Conservation (phyloP, 2,329 filamentous ascomycete genomes). For the Metarhizium sp. region DNA sequence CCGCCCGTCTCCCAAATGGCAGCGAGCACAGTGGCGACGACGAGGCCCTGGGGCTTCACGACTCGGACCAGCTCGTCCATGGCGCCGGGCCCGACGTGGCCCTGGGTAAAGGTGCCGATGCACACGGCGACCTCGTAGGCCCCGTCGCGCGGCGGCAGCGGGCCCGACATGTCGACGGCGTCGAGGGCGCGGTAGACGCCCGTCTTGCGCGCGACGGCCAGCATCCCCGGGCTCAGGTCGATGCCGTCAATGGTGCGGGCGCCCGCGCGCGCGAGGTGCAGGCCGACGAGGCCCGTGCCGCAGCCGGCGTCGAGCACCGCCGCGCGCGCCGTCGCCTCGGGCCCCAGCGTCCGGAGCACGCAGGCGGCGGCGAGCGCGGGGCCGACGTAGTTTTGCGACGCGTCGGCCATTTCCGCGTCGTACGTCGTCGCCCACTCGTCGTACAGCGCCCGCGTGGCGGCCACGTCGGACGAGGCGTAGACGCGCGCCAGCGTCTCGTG, state of each 20-base stretch:
- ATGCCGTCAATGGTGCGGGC: slow-evolving; percentile 40
- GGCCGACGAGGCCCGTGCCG: slow-evolving; percentile 43
- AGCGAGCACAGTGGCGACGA: slow-evolving; percentile 41
- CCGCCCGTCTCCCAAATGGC: slow-evolving; percentile 39
- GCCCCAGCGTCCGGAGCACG: slow-evolving; percentile 20
- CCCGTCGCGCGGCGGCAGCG: slow-evolving; percentile 27
- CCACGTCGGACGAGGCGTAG: slow-evolving; percentile 15
- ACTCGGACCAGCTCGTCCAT: slow-evolving; percentile 41
- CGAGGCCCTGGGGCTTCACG: slow-evolving; percentile 33
- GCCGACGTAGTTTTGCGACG: slow-evolving; percentile 31
- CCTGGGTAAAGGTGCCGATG: slow-evolving; percentile 45
- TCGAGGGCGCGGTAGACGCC: slow-evolving; percentile 36
- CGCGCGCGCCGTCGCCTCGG: slow-evolving; percentile 13
- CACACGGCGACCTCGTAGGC: slow-evolving; percentile 42
- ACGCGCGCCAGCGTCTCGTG: slow-evolving; percentile 14
- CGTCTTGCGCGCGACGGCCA: slow-evolving; percentile 37
- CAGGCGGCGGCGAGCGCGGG: slow-evolving; percentile 27
- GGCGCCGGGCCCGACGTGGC: slow-evolving; percentile 42
- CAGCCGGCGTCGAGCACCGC: slow-evolving; percentile 45
- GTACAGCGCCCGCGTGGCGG: slow-evolving; percentile 21
- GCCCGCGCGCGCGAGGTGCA: slow-evolving; percentile 32
- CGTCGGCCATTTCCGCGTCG: slow-evolving; percentile 23
- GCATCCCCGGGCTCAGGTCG: slow-evolving; percentile 43
- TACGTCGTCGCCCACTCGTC: slow-evolving; percentile 27
- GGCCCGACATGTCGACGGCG: slow-evolving; percentile 35